Base-by-base conservation (phyloP, 371 early-diverging fungal genomes). In the Mortierella sp. region DNA sequence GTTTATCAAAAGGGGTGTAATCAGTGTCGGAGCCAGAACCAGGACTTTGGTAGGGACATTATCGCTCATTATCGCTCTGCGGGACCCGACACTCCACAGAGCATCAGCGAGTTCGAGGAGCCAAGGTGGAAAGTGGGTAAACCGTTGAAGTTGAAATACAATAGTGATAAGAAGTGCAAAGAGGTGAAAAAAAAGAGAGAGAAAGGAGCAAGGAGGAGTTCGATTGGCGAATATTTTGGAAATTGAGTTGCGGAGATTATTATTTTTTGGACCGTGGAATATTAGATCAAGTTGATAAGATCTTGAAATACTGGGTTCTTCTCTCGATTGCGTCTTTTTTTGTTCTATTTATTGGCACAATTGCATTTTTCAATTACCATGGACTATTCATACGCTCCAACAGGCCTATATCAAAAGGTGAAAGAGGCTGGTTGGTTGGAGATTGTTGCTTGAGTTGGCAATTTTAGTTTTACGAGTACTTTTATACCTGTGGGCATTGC, bases 241-340 rank as follows among this genome's bases (percentile, higher is more conserved):
- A 63, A 71, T 72, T 74, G 63, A 43, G 71, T 78, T 80, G 80
- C 80, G 80, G 81, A 84, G 84, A 77, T 80, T 84, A 75, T 83
- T 77, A 70, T 72, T 79, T 79, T 70, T 55, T 51, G 78, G 58
- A 27, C 41, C 18, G 44, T 76, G 65, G 72, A 60, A 27, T 41
- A 18, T 63, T 16, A 48, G 72, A 82, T 75, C 58, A 83, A 79
- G 65, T 18, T 58, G 84, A 84, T 80, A 80, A 77, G 84, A 84
- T 80, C 77, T 77, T 27, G 55, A 35, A 27, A n/a, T 41, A 14
- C 32, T 60, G 18, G 49, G 3, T 49, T 32, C 14, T 65, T 65
- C 65, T 35, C 35, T 65, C 43, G 6, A 65, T 68, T 68, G 68
- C 68, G 68, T 68, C 68, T 68, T 68, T 68, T 68, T 41, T 68